Evolutionary conservation across 345 rosid species (phyloP).

Genomic region (Hypericum perforatum): DNA sequence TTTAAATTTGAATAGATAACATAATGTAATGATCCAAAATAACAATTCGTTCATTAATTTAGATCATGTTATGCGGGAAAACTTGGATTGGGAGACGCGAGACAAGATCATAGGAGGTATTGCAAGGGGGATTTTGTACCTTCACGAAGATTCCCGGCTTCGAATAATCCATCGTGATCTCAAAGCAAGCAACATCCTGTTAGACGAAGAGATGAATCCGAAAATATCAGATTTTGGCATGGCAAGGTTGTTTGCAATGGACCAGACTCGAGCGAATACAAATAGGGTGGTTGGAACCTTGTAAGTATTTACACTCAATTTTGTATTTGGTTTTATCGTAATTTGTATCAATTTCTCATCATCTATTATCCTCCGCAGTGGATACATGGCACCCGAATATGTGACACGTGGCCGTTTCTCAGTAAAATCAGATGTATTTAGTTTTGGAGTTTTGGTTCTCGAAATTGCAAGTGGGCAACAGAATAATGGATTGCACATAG

Average conservation of each 20-base stretch:
- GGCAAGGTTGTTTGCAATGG: conserved; percentile 13
- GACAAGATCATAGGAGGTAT: conserved; percentile 16
- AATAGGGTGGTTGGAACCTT: conserved; percentile 15
- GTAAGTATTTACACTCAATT: conserved; percentile 13
- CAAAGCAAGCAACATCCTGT: conserved; percentile 23
- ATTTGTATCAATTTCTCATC: neutral
- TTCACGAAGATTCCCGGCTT: conserved; percentile 18
- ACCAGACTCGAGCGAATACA: conserved; percentile 14
- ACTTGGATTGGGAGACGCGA: conserved; percentile 16
- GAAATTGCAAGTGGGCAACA: conserved; percentile 23
- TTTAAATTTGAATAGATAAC: no score
- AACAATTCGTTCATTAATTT: no score
- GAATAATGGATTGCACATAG: neutral
- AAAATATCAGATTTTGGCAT: conserved; percentile 26
- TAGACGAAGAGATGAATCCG: conserved; percentile 18
- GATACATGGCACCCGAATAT: conserved; percentile 39
- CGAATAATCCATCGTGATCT: conserved; percentile 23
- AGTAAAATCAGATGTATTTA: conserved; percentile 26
- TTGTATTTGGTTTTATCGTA: neutral
- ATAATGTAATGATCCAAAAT: no score
- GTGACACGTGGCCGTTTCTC: conserved; percentile 25
- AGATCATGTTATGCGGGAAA: conserved; percentile 9
- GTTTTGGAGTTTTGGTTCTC: conserved; percentile 28
- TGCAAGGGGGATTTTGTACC: conserved; percentile 20
- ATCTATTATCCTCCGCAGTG: conserved; percentile 15